Conservation (phyloP, 306 rosid species). For the Begonia peltatifolia region DNA sequence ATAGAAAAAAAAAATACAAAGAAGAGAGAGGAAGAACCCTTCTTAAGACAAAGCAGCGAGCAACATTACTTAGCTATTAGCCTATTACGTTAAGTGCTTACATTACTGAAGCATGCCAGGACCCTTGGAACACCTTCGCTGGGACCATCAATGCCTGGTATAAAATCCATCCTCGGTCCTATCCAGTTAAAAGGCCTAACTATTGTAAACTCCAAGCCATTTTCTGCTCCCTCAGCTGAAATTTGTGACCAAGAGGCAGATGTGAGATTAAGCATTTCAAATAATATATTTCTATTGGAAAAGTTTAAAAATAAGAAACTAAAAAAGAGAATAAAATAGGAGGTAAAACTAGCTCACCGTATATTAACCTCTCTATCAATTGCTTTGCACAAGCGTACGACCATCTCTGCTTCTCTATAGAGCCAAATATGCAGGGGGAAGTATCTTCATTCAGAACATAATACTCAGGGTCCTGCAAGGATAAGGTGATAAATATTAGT, state of each 20-base stretch:
- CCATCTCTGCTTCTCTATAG: conserved; percentile 90
- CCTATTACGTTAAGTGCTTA: conserved; percentile 10
- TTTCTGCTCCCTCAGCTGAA: conserved; percentile 87
- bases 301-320: background rate
- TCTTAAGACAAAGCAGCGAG: no score
- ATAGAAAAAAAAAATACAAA: no score
- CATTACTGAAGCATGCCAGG: conserved; percentile 84
- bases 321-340: background rate
- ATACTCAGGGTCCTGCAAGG: conserved; percentile 61
- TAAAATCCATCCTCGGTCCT: conserved; percentile 90
- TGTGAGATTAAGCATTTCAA: background rate
- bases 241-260: background rate
- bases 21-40: no score
- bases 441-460: conserved; percentile 61
- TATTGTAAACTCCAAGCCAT: conserved; percentile 67
- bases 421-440: conserved; percentile 82
- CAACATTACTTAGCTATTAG: background rate
- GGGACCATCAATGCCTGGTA: conserved; percentile 85
- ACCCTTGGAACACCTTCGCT: conserved; percentile 91
- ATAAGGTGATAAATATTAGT: background rate
- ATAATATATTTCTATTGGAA: background rate
- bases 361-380: conserved; percentile 76
- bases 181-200: conserved; percentile 91
- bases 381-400: conserved; percentile 90
- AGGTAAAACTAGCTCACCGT: conserved; percentile 27